phyloP scores from a whole-genome alignment of 2,329 filamentous ascomycete genomes.

The Colletotrichum cereale region DNA sequence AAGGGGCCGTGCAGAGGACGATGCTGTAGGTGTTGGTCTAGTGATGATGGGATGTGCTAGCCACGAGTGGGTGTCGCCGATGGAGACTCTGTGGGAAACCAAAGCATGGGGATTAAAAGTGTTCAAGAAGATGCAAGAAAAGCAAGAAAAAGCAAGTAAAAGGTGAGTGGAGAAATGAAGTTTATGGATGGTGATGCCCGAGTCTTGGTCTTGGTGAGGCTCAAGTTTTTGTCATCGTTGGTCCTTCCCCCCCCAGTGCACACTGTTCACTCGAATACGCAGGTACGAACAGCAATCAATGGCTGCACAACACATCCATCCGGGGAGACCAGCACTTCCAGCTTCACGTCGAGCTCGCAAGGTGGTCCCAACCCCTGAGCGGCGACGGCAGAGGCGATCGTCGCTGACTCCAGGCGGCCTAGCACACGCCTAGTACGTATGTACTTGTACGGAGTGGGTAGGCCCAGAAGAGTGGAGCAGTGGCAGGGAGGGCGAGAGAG shows the following conservation, averaged over 20 bases:
- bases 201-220: not conserved
- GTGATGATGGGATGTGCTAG: not conserved
- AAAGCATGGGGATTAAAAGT: not conserved
- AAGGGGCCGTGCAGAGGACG: not conserved
- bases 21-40: not conserved
- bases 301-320: not conserved
- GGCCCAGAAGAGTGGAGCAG: slow-evolving; percentile 7
- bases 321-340: not conserved
- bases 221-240: not conserved
- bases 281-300: not conserved
- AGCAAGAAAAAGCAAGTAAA: not conserved
- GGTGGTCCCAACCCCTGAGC: slow-evolving; percentile 33
- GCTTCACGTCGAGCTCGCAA: slow-evolving; percentile 26
- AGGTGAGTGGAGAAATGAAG: not conserved
- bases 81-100: not conserved
- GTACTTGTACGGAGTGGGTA: slow-evolving; percentile 1
- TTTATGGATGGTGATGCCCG: not conserved
- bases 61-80: not conserved
- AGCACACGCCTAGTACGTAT: not conserved
- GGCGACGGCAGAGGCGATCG: slow-evolving; percentile 34
- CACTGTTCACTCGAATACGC: not conserved
- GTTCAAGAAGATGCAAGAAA: no score
- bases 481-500: not conserved
- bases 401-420: slow-evolving; percentile 30
- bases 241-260: not conserved